Base-by-base conservation (phyloP, 371 early-diverging fungal species). In the Lichtheimia hyalospora region DNA sequence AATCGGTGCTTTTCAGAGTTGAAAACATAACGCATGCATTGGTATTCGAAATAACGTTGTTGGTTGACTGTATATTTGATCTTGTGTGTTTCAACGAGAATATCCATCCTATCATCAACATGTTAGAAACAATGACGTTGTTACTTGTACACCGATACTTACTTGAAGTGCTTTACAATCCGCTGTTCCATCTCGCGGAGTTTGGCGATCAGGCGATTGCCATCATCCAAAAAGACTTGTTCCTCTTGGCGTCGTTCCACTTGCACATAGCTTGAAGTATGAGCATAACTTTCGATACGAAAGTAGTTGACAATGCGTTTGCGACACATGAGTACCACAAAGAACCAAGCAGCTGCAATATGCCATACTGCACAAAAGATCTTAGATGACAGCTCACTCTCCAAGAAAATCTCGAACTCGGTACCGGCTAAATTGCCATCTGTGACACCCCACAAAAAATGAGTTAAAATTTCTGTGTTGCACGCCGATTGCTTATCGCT, bases 301-400 rank as follows among this genome's bases (percentile, higher is more conserved):
- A 89, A 89, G 60, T 83, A 88, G 59, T 88, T 88, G 56, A 83
- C 80, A 10, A 85, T 49, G 12, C 81, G 74, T 43, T 60, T 39
- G 13, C 69, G 68, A 52, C 21, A 52, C 5, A 80, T 66, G 51
- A 85, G 73, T 50, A 89, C 62, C 7, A 67, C 58, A 15, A 81
- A 62, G 60, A 89, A 79, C 92, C 90, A 89, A 21, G 85, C 64
- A 1, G 79, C 80, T 6, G 82, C 67, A 52, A 89, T 49, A 51
- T 87, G 86, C 92, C 92, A 91, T 21, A 86, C 73, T n/a, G 86
- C 74, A 52, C 85, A 82, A 57, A 89, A 89, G 40, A 84, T 82
- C 21, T 77, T 71, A 50, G 84, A 84, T 3, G 85, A 81, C 27
- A 80, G 65, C 53, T 84, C 81, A 18, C 83, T 81, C 60, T 82